Evolutionary conservation across 2,329 filamentous ascomycete species (phyloP).

Genomic region (Trichoderma atroviride): DNA sequence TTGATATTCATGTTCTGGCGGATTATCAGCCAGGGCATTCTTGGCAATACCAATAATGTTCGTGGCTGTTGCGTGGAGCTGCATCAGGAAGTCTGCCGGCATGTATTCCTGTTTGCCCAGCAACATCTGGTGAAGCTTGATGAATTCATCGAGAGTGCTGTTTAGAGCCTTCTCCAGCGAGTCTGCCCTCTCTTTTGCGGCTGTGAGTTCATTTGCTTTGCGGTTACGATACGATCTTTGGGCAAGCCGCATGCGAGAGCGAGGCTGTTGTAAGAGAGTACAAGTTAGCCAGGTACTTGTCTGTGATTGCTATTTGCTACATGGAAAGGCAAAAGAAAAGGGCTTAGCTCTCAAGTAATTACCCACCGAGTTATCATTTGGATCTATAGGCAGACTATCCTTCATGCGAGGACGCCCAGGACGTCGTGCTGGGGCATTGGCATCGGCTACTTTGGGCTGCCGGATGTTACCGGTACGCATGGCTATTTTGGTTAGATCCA

Average conservation of each 20-base stretch:
- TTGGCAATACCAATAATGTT: constrained; percentile 18
- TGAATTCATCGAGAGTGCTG: constrained; percentile 16
- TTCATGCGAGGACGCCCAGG: constrained; percentile 25
- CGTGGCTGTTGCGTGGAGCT: constrained; percentile 22
- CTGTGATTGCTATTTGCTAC: neutral
- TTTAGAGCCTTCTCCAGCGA: constrained; percentile 19
- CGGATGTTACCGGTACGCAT: neutral
- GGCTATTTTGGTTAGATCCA: neutral
- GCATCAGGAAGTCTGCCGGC: constrained; percentile 13
- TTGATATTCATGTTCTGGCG: neutral
- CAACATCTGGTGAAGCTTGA: constrained; percentile 9
- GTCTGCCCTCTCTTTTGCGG: constrained; percentile 3
- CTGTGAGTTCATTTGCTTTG: constrained; percentile 22
- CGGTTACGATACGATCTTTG: constrained; percentile 24
- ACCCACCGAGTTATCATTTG: constrained; percentile 22
- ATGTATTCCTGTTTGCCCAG: constrained; percentile 5
- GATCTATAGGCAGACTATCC: constrained; percentile 14
- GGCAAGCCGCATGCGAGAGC: constrained; percentile 21
- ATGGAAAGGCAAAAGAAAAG: neutral
- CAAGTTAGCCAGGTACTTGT: neutral
- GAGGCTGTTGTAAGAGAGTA: neutral
- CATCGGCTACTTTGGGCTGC: neutral
- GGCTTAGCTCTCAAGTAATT: neutral
- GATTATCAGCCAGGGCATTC: neutral
- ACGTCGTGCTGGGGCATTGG: neutral